These are phyloP conservation scores for Dendrobium chrysotoxum DNA, from an alignment of 106 monocot species.

Conservation along the genomic window DNA sequence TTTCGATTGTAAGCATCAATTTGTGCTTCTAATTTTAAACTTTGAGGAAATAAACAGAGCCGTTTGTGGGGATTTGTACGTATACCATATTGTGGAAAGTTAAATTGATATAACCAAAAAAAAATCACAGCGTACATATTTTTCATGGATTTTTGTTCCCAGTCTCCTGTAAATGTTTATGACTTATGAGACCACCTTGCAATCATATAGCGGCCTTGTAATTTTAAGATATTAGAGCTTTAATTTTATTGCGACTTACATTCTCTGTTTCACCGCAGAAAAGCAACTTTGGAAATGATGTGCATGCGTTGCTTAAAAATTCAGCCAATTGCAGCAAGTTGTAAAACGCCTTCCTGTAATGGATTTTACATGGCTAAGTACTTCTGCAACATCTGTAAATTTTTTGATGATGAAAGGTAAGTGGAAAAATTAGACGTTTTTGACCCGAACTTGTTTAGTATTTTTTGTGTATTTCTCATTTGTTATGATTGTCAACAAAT, in stretches of 20 bases:
- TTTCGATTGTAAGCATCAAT: no score
- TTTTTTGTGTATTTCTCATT: neutral
- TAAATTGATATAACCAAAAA: neutral
- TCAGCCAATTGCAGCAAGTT: slow-evolving; percentile 71
- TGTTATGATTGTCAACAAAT: neutral
- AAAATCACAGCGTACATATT: neutral
- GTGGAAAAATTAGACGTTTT: neutral
- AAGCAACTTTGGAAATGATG: slow-evolving; percentile 95
- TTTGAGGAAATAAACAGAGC: neutral
- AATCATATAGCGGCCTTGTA: neutral
- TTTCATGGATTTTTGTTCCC: neutral
- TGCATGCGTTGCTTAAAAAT: slow-evolving; percentile 87
- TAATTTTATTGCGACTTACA: neutral
- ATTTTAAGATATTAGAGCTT: neutral
- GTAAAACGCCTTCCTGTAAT: slow-evolving; percentile 73
- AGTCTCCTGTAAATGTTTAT: neutral
- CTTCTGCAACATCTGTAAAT: slow-evolving; percentile 96
- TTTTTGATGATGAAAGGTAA: slow-evolving; percentile 99
- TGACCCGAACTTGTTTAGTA: neutral
- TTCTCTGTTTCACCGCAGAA: slow-evolving; percentile 39
- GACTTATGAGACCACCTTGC: neutral
- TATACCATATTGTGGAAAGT: slow-evolving; percentile 1
- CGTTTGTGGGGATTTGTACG: neutral
- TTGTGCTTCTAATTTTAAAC: no score
- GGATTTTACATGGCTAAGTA: slow-evolving; percentile 91